Percentiles rank a stretch among this genome's conserved stretches.
phyloP scores from a whole-genome alignment of 78 protist genomes.

The Dictyostelium capitatum region DNA sequence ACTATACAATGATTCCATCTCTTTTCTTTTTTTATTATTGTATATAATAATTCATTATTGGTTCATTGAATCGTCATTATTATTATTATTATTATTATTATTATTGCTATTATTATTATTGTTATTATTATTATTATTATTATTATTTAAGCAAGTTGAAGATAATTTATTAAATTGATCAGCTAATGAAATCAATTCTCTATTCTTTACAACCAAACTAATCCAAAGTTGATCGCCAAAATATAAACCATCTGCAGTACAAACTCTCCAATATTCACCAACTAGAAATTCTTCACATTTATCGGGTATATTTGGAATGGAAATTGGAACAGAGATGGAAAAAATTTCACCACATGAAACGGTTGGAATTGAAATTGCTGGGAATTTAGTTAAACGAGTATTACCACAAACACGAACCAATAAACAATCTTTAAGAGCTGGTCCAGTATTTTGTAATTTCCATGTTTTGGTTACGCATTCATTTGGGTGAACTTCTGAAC shows the following conservation, averaged over 20 bases:
- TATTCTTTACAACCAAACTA: constrained; percentile 40
- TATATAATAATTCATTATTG: background rate
- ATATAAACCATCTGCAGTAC: constrained; percentile 63
- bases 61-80: background rate
- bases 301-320: constrained; percentile 31
- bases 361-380: constrained; percentile 26
- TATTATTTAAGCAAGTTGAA: background rate
- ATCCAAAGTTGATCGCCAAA: constrained; percentile 80
- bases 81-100: background rate
- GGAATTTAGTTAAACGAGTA: constrained; percentile 4
- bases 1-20: constrained; percentile 2
- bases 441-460: constrained; percentile 51
- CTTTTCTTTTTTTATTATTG: background rate
- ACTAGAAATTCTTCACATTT: constrained; percentile 26
- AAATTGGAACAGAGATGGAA: constrained; percentile 27
- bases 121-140: background rate
- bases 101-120: background rate
- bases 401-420: constrained; percentile 77
- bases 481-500: constrained; percentile 35
- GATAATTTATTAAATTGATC: constrained; percentile 19
- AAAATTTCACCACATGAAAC: constrained; percentile 3
- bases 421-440: constrained; percentile 56
- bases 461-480: constrained; percentile 28
- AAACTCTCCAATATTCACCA: constrained; percentile 78
- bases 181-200: background rate